A percentile compares a stretch with the other conserved stretches of the same genome.
Conservation (phyloP, 2,329 filamentous ascomycete species). For the Chalaropsis thielavioides region DNA sequence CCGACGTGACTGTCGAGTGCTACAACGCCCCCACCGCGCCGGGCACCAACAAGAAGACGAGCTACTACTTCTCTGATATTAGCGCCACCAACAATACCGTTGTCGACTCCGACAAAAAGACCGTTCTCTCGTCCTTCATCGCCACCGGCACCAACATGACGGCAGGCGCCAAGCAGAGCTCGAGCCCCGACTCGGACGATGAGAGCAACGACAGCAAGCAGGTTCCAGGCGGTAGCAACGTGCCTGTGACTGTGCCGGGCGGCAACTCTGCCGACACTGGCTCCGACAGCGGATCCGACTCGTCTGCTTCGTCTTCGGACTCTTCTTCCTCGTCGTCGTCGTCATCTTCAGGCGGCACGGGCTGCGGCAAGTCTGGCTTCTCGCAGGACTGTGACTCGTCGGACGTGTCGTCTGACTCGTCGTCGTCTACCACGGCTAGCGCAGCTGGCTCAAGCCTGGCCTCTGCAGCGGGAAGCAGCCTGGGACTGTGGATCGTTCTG, state of each 20-base stretch:
- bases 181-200: conserved; percentile 19
- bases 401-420: not conserved
- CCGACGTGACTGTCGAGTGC: conserved; percentile 70
- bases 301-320: conserved; percentile 9
- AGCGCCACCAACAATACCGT: conserved; percentile 63
- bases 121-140: conserved; percentile 62
- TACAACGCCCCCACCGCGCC: conserved; percentile 49
- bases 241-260: conserved; percentile 1
- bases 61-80: conserved; percentile 59
- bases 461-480: not conserved
- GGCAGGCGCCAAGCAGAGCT: conserved; percentile 24
- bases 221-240: conserved; percentile 18
- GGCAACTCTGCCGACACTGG: not conserved
- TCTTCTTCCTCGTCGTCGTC: conserved; percentile 10
- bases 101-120: conserved; percentile 56
- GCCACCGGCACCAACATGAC: conserved; percentile 69
- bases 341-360: conserved; percentile 7
- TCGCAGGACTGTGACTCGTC: conserved; percentile 17
- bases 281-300: not conserved
- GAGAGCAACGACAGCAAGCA: conserved; percentile 16
- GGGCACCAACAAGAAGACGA: conserved; percentile 53
- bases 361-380: conserved; percentile 16
- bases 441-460: not conserved
- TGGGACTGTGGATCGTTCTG: not conserved
- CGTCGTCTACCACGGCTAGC: not conserved